phyloP scores from a whole-genome alignment of 306 rosid genomes.

The Vigna unguiculata region DNA sequence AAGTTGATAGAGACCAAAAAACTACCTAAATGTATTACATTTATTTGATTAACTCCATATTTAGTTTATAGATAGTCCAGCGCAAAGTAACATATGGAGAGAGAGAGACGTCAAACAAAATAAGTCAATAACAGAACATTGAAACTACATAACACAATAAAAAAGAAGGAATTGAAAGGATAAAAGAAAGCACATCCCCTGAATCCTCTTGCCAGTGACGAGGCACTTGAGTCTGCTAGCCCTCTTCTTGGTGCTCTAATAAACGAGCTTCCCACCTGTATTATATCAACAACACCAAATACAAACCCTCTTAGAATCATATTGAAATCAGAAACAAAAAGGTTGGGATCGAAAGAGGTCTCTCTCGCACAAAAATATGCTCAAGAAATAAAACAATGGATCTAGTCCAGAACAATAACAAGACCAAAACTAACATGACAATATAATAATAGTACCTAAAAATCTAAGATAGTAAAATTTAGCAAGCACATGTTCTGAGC shows the following conservation, averaged over 20 bases:
- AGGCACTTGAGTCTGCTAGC: conserved; percentile 83
- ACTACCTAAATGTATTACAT: background rate
- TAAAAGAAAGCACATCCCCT: conserved; percentile 56
- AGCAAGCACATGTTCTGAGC: conserved; percentile 36
- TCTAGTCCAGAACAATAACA: conserved; percentile 31
- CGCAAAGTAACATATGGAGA: background rate
- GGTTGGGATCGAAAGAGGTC: conserved; percentile 36
- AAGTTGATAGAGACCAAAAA: conserved; percentile 12
- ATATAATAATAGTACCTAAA: conserved; percentile 32
- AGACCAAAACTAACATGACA: conserved; percentile 15
- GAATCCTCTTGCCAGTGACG: conserved; percentile 83
- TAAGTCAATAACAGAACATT: background rate
- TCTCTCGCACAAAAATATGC: conserved; percentile 40
- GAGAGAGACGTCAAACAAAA: background rate
- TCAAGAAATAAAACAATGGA: conserved; percentile 36
- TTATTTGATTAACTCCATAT: background rate
- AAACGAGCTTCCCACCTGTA: conserved; percentile 78
- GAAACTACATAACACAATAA: background rate
- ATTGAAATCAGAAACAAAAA: background rate
- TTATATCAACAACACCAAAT: background rate
- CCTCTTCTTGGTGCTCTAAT: conserved; percentile 79
- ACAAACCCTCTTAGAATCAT: background rate
- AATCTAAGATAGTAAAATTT: conserved; percentile 36
- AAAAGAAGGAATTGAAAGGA: background rate
- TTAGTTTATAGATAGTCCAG: background rate